Percentiles rank a stretch among this genome's conserved stretches.
Conservation (phyloP, 306 rosid genomes). For the Luffa acutangula region DNA sequence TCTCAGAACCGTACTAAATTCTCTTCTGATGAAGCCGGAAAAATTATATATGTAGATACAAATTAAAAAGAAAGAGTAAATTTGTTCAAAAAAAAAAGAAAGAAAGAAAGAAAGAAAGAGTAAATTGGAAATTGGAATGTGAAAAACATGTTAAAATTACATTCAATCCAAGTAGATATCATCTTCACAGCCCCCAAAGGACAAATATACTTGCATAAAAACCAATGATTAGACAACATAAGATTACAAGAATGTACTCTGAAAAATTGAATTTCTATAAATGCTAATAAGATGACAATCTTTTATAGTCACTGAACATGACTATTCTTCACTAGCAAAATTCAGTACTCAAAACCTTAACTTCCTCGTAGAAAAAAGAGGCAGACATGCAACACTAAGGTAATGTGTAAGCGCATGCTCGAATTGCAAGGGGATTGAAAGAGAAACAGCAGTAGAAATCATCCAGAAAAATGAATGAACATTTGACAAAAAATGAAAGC, state of each 20-base stretch:
- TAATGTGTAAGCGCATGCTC: too few species aligned
- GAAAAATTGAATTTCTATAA: neutral
- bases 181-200: neutral
- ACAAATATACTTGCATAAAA: neutral
- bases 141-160: neutral
- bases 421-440: too few species aligned
- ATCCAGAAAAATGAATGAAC: neutral
- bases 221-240: neutral
- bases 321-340: neutral
- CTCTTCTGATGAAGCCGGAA: neutral
- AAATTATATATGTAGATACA: neutral
- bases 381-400: neutral
- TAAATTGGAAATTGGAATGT: neutral
- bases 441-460: neutral
- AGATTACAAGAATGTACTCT: neutral
- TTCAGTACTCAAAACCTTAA: neutral
- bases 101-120: too few species aligned
- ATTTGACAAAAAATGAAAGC: neutral
- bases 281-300: neutral
- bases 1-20: neutral
- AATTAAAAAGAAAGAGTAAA: neutral
- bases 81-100: too few species aligned
- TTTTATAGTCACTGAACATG: neutral
- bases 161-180: neutral
- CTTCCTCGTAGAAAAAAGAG: neutral